Evolutionary conservation across 208 protist species (phyloP), one percentile per base, ranked within the genome.

Genomic region (Balamuthia mandrillaris): DNA sequence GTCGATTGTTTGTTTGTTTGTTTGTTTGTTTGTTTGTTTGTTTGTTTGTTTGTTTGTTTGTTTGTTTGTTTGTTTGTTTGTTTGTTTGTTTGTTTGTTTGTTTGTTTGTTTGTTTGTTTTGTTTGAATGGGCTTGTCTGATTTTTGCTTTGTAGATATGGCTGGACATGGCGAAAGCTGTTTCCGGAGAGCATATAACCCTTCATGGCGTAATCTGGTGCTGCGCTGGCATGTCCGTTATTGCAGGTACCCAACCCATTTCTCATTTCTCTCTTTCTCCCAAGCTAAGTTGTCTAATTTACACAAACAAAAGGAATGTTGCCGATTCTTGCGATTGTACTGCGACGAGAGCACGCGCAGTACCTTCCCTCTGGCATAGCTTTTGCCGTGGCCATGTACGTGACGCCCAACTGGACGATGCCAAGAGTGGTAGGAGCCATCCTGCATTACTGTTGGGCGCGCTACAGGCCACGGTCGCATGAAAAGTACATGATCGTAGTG

Each of bases 301-400:
- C n/a, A n/a, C n/a, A n/a, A n/a, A n/a, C n/a, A n/a, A n/a, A n/a
- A n/a, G n/a, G n/a, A n/a, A n/a, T n/a, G n/a, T n/a, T n/a, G n/a
- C n/a, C n/a, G n/a, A n/a, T n/a, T n/a, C n/a, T n/a, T n/a, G n/a
- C n/a, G n/a, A n/a, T n/a, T n/a, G n/a, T n/a, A n/a, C n/a, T n/a
- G n/a, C n/a, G n/a, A n/a, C n/a, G 52, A 10, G 3, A 21, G 9
- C 1, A 6, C 7, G 68, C 37, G 35, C 3, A 65, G 27, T 89
- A 65, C 56, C 51, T 91, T 3, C 88, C 88, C 10, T 86, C 75
- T 27, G 88, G 88, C 44, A 86, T 91, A 37, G 81, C 66, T 9
- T 49, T 91, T 18, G 88, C 81, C 18, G 86, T 91, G 24, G 88
- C 86, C 39, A 84, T 91, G 42, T 74, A 74, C n/a, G 56, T 89